Base-by-base conservation (phyloP, 2,329 filamentous ascomycete species). In the Teratosphaeria viscida region DNA sequence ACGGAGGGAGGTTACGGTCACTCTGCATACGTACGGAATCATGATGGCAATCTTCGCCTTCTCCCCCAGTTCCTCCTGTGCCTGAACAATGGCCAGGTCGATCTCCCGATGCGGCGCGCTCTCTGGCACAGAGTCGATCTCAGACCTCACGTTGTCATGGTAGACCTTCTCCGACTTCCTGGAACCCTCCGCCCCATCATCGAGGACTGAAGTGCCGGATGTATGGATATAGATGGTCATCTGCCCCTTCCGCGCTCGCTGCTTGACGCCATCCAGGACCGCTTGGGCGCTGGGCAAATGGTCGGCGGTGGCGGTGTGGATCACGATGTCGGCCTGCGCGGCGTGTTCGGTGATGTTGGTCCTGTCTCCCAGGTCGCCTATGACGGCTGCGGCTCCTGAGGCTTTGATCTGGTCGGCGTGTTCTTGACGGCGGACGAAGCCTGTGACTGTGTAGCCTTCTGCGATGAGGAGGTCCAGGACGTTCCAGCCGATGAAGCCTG, bases 291-390 rank as follows among this genome's bases (percentile, higher is more conserved):
- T 77, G 11, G 76, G 75, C 19, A 77, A 66, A 60, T 81, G 73
- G 67, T 81, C 78, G 3, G 78, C 77, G 3, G 77, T 79, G 12
- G 79, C 79, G 7, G 76, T 79, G 66, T 81, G 78, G 58, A 81
- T 70, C 43, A 77, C 68, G 8, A 79, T 74, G 56, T 81, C 78
- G 61, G 71, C 71, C 26, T 71, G 61, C 2, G 68, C 55, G 1
- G 72, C 67, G 19, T 77, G 69, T 39, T 75, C 67, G 5, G 69
- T 68, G 64, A 79, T 77, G 16, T 75, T 62, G 1, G 69, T 64
- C 14, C 69, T 70, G 61, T 80, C 75, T 55, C 77, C 68, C 5
- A 80, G 65, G 47, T 73, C 71, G n/a, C 76, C 77, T 43, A 73
- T 62, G 12, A 79, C 68, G 2, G 71, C 70, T 10, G 72, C 68